These are phyloP conservation scores for Ustilago nuda DNA, from an alignment of 1,284 basidiomycete species.

Conservation along the genomic window DNA sequence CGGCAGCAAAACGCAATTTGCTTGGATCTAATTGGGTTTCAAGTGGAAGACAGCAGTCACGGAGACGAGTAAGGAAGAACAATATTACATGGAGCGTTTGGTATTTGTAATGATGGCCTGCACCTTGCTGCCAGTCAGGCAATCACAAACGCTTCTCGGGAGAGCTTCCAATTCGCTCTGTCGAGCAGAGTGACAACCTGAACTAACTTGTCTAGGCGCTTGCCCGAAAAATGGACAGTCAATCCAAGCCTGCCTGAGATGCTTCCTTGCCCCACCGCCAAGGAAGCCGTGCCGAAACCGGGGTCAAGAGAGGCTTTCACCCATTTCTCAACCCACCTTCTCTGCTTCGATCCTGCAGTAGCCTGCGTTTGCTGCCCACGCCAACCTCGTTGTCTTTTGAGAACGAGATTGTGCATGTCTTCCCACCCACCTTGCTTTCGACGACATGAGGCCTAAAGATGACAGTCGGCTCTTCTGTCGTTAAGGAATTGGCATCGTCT, in stretches of 20 bases:
- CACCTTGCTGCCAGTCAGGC: neutral
- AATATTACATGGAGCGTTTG: neutral
- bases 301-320: neutral
- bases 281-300: neutral
- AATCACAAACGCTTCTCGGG: constrained; percentile 5
- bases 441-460: too few relatives aligned
- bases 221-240: neutral
- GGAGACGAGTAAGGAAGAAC: too few relatives aligned
- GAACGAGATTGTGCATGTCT: neutral
- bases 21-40: neutral
- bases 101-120: neutral
- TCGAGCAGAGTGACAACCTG: neutral
- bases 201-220: neutral
- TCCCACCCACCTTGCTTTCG: neutral
- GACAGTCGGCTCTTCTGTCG: too few relatives aligned
- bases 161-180: neutral
- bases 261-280: neutral
- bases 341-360: neutral
- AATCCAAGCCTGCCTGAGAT: neutral
- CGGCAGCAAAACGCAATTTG: neutral
- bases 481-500: neutral
- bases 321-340: neutral
- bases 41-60: neutral
- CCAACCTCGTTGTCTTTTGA: neutral
- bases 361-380: neutral